Base-by-base conservation (phyloP, 192 early-diverging fungal species). In the Entomortierella parvispora region DNA sequence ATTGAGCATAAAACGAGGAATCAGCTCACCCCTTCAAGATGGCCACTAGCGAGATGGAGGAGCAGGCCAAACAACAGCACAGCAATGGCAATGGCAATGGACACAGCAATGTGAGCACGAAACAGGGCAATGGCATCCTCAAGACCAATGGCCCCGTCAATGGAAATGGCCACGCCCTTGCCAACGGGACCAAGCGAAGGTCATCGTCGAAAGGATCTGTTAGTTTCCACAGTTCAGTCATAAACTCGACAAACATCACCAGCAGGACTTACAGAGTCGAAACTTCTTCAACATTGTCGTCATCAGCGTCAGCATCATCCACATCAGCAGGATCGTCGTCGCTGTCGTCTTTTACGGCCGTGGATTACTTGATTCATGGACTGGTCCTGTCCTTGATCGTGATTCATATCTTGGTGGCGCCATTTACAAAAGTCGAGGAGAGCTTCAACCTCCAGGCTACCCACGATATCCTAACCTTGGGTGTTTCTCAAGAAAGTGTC, bases 381-480 rank as follows among this genome's bases (percentile, higher is more conserved):
- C 14, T 40, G 6, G 58, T 76, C 42, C 37, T 76, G 11, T 0
- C 25, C 10, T 25, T 76, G 53, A 62, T 76, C 59, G 6, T 67
- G 18, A 15, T 79, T 33, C 68, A 88, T 58, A 62, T 78, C 2
- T 26, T 79, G 52, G 33, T 83, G 28, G 87, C 79, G 34, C 97
- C 95, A 0, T 97, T 82, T 79, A 95, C 96, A 34, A 99, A 99
- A 81, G 96, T 99, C 54, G 96, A 99, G 79, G 97, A 99, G 78
- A 95, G 93, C 68, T 99, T 99, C 83, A 95, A 93, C 69, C 60
- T 95, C 50, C 97, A 99, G 81, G 96, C 97, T 6, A 85, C 87
- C 7, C 95, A 99, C 76, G 97, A 99, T 68, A 85, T 98, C 31
- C 63, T 97, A 54, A 81, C 85, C 28, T 82, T 85, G 84, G 82